These are phyloP conservation scores for Tephrocybe sp. DNA, from an alignment of 768 basidiomycete genomes.

Conservation along the genomic window DNA sequence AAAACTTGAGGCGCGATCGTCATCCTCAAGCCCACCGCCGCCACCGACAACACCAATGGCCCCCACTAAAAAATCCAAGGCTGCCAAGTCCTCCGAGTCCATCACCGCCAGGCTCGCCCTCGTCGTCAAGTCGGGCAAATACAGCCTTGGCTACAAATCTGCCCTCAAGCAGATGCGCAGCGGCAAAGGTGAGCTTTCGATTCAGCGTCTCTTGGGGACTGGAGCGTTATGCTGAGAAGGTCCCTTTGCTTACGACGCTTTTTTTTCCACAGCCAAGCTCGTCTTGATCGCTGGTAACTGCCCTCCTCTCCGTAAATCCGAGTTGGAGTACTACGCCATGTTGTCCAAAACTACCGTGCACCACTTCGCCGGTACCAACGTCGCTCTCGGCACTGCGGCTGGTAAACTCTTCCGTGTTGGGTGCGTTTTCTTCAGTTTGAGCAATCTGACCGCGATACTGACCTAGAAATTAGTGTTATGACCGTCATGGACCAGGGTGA, in stretches of 20 bases:
- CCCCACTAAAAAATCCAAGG: slow-evolving; percentile 93
- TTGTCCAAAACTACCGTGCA: slow-evolving; percentile 98
- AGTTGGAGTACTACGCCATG: slow-evolving; percentile 99
- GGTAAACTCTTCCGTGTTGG: slow-evolving; percentile 99
- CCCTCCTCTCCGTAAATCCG: slow-evolving; percentile 97
- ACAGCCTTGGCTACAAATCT: slow-evolving; percentile 96
- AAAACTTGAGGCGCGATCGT: slow-evolving; percentile 4
- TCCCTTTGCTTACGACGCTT: slow-evolving; percentile 73
- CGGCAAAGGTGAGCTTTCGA: slow-evolving; percentile 81
- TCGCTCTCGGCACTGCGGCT: slow-evolving; percentile 97
- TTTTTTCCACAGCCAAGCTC: slow-evolving; percentile 80
- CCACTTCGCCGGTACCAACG: slow-evolving; percentile 97
- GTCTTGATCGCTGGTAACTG: slow-evolving; percentile 98
- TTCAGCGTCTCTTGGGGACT: slow-evolving; percentile 74
- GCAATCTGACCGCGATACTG: slow-evolving; percentile 17
- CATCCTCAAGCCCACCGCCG: slow-evolving; percentile 18
- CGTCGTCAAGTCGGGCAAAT: slow-evolving; percentile 99
- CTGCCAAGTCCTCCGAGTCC: slow-evolving; percentile 90
- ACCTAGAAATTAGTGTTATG: slow-evolving; percentile 71
- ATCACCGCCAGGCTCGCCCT: slow-evolving; percentile 90
- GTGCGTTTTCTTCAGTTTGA: slow-evolving; percentile 34
- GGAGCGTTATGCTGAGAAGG: slow-evolving; percentile 99
- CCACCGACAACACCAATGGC: slow-evolving; percentile 60
- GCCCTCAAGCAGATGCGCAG: slow-evolving; percentile 97
- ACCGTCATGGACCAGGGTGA: slow-evolving; percentile 95